Base-by-base conservation (phyloP, 2,329 filamentous ascomycete genomes). In the Cytospora piceae region DNA sequence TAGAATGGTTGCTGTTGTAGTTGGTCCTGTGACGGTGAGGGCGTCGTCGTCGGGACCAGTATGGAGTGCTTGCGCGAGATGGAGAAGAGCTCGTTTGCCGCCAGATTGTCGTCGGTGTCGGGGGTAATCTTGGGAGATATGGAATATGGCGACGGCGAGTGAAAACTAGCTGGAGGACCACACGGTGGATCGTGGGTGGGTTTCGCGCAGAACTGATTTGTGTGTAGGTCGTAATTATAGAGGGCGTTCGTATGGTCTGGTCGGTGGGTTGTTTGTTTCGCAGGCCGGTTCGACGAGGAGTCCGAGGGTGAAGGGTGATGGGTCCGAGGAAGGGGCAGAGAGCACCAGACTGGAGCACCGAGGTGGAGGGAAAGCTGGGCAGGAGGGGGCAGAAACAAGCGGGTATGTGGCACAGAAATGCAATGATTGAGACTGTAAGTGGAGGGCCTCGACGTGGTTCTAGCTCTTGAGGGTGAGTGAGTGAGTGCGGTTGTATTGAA, bases 21-120 rank as follows among this genome's bases (percentile, higher is more conserved):
- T 29, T 55, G 61, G 56, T 64, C 58, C 42, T 56, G 65, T 42
- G 51, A 52, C 56, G 61, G 60, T 32, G 66, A 63, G 49, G 63
- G 63, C 14, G 66, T 51, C 27, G 63, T 63, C 59, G 59, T 67
- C 37, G 66, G 66, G 37, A 65, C 54, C 56, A 63, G 63, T 54
- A 67, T 67, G 42, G 66, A 67, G 63, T 67, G 66, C 66, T 67
- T 67, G 63, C 66, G 66, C 63, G 66, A 63, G 58, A 67, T 61
- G 39, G 66, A 67, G 59, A 65, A 67, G 63, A 67, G 55, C 59
- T 67, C 63, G 59, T 58, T 66, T 32, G 58, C 39, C 58, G 66
- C 66, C 66, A 67, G 63, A 58, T 58, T 67, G 66, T 29, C 63
- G 60, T 63, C 53, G 61, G 49, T 63, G n/a, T 57, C 39, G 29